phyloP scores from a whole-genome alignment of 305 asterid genomes.

The Rubia tinctorum region DNA sequence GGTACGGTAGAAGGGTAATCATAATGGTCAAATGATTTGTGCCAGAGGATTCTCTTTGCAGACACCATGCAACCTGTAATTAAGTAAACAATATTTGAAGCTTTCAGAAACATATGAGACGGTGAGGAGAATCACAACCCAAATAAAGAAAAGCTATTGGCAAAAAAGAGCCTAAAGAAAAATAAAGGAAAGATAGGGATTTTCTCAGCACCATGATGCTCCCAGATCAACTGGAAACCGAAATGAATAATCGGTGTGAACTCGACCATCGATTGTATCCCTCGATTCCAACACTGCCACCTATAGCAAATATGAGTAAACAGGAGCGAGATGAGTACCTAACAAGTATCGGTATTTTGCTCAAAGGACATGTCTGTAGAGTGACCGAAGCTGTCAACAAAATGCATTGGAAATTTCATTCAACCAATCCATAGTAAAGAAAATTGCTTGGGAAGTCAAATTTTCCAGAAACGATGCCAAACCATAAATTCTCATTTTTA shows the following conservation, averaged over 20 bases:
- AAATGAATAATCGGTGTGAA: conserved; percentile 78
- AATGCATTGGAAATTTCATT: no score
- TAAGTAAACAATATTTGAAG: conserved; percentile 6
- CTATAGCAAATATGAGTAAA: no score
- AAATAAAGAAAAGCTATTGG: background rate
- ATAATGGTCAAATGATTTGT: conserved; percentile 71
- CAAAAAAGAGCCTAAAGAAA: background rate
- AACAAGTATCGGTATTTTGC: no score
- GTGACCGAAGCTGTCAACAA: no score
- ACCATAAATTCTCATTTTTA: no score
- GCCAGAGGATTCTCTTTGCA: conserved; percentile 92
- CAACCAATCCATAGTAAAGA: no score
- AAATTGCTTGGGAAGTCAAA: no score
- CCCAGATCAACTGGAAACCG: conserved; percentile 95
- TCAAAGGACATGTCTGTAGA: no score
- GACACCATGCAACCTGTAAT: conserved; percentile 86
- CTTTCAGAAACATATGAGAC: background rate
- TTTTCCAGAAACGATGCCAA: no score
- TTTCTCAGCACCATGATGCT: conserved; percentile 63
- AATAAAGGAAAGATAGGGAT: background rate
- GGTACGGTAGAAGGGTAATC: conserved; percentile 86
- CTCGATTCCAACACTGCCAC: no score
- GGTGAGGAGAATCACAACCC: background rate
- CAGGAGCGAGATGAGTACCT: no score
- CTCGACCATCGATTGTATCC: conserved; percentile 90